These are phyloP conservation scores for Cytospora leucostoma DNA, from an alignment of 2,329 filamentous ascomycete genomes.

Conservation along the genomic window DNA sequence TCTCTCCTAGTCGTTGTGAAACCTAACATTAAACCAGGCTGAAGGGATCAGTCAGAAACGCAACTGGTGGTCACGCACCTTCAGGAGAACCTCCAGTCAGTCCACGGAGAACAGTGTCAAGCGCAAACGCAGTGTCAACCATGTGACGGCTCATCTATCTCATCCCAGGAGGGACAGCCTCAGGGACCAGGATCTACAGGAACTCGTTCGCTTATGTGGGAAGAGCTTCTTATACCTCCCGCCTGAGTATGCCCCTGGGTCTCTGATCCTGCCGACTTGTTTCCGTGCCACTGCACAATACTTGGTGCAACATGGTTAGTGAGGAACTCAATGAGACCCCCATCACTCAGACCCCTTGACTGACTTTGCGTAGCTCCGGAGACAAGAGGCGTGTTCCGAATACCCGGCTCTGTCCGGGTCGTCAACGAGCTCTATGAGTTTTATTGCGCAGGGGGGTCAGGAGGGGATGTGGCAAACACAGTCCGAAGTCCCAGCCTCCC, in stretches of 20 bases:
- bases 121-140: constrained; percentile 57
- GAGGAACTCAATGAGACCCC: too few relatives aligned
- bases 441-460: constrained; percentile 56
- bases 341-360: neutral
- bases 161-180: constrained; percentile 47
- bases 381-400: constrained; percentile 63
- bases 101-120: constrained; percentile 37
- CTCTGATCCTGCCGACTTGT: constrained; percentile 63
- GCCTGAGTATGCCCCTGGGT: constrained; percentile 56
- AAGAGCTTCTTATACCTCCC: constrained; percentile 64
- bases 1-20: neutral
- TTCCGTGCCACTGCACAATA: constrained; percentile 67
- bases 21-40: constrained; percentile 13
- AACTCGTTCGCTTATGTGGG: constrained; percentile 64
- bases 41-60: constrained; percentile 18
- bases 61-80: constrained; percentile 36
- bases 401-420: constrained; percentile 59
- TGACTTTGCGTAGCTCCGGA: constrained; percentile 38
- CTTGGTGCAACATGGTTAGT: constrained; percentile 59
- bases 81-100: constrained; percentile 33
- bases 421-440: constrained; percentile 64
- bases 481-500: constrained; percentile 62
- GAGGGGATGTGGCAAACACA: constrained; percentile 56
- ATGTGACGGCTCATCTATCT: constrained; percentile 51
- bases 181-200: constrained; percentile 54